phyloP scores from a whole-genome alignment of 495 filamentous ascomycete genomes.

The Neurospora sp. region DNA sequence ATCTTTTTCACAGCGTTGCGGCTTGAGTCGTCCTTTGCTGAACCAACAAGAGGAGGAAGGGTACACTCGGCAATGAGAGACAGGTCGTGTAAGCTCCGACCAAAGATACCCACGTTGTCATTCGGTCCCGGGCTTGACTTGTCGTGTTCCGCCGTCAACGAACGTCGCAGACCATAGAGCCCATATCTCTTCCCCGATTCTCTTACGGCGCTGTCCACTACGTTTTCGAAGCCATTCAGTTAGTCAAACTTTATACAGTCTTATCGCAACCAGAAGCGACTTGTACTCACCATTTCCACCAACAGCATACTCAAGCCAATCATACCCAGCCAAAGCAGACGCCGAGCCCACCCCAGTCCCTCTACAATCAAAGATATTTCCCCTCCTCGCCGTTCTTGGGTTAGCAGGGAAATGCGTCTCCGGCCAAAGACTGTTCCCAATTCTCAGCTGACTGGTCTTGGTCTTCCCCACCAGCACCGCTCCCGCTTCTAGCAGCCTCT shows the following conservation, averaged over 20 bases:
- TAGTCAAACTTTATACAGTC: neutral
- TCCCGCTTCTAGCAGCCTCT: slow-evolving; percentile 32
- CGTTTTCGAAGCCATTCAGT: neutral
- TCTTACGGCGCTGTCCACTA: neutral
- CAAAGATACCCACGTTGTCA: neutral
- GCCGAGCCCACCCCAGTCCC: neutral
- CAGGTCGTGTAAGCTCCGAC: neutral
- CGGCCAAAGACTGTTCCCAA: slow-evolving; percentile 5
- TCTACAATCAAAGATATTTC: slow-evolving; percentile 4
- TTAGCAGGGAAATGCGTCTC: slow-evolving; percentile 35
- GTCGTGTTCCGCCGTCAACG: neutral
- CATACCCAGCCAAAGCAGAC: neutral
- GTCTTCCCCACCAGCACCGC: slow-evolving; percentile 41
- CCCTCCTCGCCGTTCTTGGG: slow-evolving; percentile 38
- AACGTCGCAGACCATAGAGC: neutral
- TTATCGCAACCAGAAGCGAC: too few relatives aligned
- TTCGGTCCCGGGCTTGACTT: neutral
- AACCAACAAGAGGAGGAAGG: neutral
- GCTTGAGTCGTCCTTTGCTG: neutral
- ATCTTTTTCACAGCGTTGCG: neutral
- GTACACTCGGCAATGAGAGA: neutral
- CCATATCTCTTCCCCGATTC: neutral
- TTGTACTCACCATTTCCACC: neutral
- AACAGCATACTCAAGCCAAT: neutral
- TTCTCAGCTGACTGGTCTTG: slow-evolving; percentile 37